phyloP scores from a whole-genome alignment of 768 basidiomycete species.

The Peribolospora kevripleyi region DNA sequence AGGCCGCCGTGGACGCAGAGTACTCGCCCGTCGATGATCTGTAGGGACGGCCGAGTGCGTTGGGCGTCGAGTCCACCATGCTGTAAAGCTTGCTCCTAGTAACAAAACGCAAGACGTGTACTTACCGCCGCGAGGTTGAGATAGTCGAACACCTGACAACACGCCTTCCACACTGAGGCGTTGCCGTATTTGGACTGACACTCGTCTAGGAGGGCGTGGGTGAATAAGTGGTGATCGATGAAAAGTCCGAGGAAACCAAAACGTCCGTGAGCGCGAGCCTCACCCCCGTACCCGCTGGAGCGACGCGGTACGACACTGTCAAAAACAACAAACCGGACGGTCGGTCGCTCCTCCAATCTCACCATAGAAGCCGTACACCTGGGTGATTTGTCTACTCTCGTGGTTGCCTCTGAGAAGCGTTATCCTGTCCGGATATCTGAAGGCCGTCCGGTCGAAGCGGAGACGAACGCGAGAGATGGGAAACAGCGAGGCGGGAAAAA shows the following conservation, averaged over 20 bases:
- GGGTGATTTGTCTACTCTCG: conserved; percentile 90
- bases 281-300: too few relatives aligned
- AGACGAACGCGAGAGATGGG: background rate
- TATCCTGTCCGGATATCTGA: conserved; percentile 75
- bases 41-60: background rate
- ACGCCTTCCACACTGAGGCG: conserved; percentile 86
- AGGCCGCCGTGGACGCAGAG: conserved; percentile 91
- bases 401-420: conserved; percentile 85
- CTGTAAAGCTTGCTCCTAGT: background rate
- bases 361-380: conserved; percentile 98
- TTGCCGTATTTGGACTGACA: conserved; percentile 96
- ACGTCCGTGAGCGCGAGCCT: background rate
- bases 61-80: background rate
- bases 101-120: conserved; percentile 13
- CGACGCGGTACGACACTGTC: background rate
- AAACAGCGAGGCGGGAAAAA: background rate
- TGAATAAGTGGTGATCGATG: background rate
- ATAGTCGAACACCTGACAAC: conserved; percentile 88
- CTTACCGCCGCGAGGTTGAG: conserved; percentile 73
- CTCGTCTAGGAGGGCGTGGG: conserved; percentile 33
- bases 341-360: conserved; percentile 12
- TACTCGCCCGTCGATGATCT: conserved; percentile 84
- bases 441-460: too few relatives aligned
- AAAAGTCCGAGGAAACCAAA: background rate
- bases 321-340: background rate